Base-by-base conservation (phyloP, 495 filamentous ascomycete genomes). In the Glonium stellatum region DNA sequence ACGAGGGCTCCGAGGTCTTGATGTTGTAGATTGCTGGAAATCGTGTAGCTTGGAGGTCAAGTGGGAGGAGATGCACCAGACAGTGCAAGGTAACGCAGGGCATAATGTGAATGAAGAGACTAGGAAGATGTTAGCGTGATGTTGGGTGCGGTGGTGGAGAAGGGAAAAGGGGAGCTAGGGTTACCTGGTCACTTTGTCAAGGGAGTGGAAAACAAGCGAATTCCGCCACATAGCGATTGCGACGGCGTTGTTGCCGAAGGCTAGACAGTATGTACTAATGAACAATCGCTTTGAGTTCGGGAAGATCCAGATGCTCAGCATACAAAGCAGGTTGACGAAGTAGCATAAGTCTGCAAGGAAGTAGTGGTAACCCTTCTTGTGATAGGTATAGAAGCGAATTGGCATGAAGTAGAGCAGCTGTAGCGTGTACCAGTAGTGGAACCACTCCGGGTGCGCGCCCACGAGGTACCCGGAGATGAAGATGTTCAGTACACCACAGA, bases 181-280 rank as follows among this genome's bases (percentile, higher is more conserved):
- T 67, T 75, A 87, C 77, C 88, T 92, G 37, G 90, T 92, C 55
- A 95, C 81, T 72, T 98, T 98, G 76, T 98, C 93, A 72, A 97
- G 84, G 60, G 88, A 92, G 74, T 98, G 93, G 76, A 98, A 97
- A 39, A 98, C 93, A 73, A 98, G 80, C 21, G 90, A 95, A 71
- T 98, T 98, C 57, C 93, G 84, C 93, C 93, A 98, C 92, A 98
- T 97, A 61, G 93, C 95, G 72, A 98, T 97, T 18, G 93, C 93
- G 52, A 95, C 85, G 50, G 93, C 93, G 70, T 98, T 98, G 73
- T 98, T 98, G 56, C 93, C 93, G 60, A 87, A 92, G 18, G 90
- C 88, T 55, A 98, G 78, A 66, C 93, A 97, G 72, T 88, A 97
- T 12, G 90, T 88, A 63, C 89, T 86, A 63, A 96, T 95, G 71